phyloP scores from a whole-genome alignment of 345 rosid species.

The Populus tremula region DNA sequence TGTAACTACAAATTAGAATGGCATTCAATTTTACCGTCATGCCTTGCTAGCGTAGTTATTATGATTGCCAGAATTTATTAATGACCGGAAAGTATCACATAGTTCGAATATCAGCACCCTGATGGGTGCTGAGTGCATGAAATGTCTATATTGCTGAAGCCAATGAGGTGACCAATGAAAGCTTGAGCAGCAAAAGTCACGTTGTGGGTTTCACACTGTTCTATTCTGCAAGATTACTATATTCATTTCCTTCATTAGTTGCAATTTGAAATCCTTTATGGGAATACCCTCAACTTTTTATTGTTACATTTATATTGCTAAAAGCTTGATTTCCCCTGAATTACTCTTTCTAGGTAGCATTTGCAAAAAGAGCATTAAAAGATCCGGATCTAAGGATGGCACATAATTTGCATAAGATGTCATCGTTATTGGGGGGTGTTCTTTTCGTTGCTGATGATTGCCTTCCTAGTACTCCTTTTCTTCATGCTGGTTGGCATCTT shows the following conservation, averaged over 20 bases:
- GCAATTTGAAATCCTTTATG: not conserved
- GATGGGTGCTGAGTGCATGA: not conserved
- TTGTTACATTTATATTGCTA: not conserved
- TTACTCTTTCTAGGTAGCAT: conserved; percentile 52
- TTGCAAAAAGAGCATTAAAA: conserved; percentile 68
- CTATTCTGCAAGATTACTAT: not conserved
- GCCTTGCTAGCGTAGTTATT: not conserved
- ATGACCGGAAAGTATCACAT: not conserved
- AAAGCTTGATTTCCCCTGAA: not conserved
- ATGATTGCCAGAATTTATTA: not conserved
- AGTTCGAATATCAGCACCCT: not conserved
- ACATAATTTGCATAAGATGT: conserved; percentile 80
- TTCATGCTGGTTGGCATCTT: conserved; percentile 97
- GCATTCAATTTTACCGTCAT: not conserved
- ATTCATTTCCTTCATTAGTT: not conserved
- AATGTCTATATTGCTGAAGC: not conserved
- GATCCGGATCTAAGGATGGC: conserved; percentile 77
- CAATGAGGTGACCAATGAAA: not conserved
- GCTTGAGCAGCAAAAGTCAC: not conserved
- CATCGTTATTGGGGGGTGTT: conserved; percentile 77
- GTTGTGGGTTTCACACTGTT: not conserved
- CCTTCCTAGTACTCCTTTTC: conserved; percentile 66
- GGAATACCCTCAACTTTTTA: not conserved
- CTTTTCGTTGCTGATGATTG: conserved; percentile 87
- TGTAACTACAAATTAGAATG: not conserved